Evolutionary conservation across 2,329 filamentous ascomycete species (phyloP).

Genomic region (Fusarium sambucinum): DNA sequence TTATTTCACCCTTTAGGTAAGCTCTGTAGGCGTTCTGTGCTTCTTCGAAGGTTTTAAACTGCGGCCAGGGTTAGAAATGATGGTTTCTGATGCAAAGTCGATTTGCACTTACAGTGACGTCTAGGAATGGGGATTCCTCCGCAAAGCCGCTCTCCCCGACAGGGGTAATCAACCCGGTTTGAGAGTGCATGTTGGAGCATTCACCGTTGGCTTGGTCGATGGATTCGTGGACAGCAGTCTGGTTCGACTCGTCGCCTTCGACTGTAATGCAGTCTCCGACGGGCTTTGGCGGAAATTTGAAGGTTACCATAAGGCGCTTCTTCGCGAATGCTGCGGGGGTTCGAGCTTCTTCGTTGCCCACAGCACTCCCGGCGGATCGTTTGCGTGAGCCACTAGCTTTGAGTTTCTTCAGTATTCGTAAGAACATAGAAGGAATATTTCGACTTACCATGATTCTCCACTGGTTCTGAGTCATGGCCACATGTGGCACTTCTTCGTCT

Average conservation of each 20-base stretch:
- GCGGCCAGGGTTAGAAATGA: not conserved
- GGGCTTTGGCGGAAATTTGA: not conserved
- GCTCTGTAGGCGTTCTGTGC: not conserved
- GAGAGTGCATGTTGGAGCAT: not conserved
- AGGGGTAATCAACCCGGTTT: not conserved
- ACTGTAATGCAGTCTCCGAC: not conserved
- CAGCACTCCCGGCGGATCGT: not conserved
- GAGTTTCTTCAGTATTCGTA: not conserved
- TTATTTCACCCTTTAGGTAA: not conserved
- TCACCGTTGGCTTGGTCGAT: not conserved
- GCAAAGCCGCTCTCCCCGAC: not conserved
- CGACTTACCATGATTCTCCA: not conserved
- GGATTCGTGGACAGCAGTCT: not conserved
- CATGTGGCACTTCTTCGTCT: too few relatives aligned
- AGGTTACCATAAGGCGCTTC: conserved; percentile 6
- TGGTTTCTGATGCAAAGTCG: fast-evolving
- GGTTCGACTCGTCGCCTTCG: not conserved
- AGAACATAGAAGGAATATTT: not conserved
- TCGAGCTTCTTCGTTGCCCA: not conserved
- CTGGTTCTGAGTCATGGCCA: fast-evolving
- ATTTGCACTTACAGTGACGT: not conserved
- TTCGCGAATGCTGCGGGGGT: not conserved
- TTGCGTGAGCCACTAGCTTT: not conserved
- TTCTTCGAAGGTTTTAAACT: not conserved
- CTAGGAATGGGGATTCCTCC: not conserved